Evolutionary conservation across 2,329 filamentous ascomycete species (phyloP).

Genomic region (Xylariaceae sp.): DNA sequence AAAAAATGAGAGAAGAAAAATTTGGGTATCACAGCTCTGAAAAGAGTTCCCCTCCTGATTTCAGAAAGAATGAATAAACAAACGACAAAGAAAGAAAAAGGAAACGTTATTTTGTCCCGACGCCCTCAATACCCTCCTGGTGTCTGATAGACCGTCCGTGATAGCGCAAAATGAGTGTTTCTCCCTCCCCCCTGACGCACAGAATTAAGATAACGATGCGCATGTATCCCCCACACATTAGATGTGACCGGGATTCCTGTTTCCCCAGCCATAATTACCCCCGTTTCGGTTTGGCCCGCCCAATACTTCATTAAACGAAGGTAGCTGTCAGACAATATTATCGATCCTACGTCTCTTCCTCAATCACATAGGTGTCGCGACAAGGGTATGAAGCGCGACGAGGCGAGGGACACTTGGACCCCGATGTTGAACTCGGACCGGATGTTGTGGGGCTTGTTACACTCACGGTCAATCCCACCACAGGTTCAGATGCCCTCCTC

Average conservation of each 20-base stretch:
- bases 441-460: neutral
- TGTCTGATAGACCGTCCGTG: too few relatives aligned
- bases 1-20: neutral
- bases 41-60: neutral
- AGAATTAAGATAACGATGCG: neutral
- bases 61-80: neutral
- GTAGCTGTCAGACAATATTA: neutral
- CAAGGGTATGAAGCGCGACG: constrained; percentile 4
- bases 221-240: neutral
- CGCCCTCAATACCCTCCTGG: neutral
- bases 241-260: neutral
- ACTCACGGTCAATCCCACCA: constrained; percentile 5
- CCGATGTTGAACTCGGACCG: neutral
- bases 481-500: constrained; percentile 9
- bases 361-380: constrained; percentile 17
- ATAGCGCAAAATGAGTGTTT: neutral
- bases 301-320: too few relatives aligned
- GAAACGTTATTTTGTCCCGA: neutral
- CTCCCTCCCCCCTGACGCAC: neutral
- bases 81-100: neutral
- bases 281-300: neutral
- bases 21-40: neutral
- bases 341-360: constrained; percentile 12
- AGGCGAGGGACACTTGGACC: neutral
- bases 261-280: neutral